phyloP scores from a whole-genome alignment of 1,139 yeast genomes.

The Lizanozyma gosingica region DNA sequence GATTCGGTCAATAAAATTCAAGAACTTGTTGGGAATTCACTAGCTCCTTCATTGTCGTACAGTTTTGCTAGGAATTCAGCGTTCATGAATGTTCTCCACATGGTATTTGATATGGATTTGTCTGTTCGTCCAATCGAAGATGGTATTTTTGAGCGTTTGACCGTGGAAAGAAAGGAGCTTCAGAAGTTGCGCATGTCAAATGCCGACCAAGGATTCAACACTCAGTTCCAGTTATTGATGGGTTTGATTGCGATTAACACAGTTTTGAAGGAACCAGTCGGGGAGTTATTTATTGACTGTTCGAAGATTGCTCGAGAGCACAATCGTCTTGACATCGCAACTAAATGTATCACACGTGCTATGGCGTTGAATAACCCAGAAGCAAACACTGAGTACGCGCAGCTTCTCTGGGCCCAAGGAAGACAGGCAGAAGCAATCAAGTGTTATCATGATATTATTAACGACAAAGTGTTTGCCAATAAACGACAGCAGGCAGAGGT shows the following conservation, averaged over 20 bases:
- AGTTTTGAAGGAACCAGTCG: conserved; percentile 30
- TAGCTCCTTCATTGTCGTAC: conserved; percentile 54
- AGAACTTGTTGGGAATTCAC: conserved; percentile 46
- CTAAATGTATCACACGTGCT: conserved; percentile 65
- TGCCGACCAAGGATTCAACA: conserved; percentile 53
- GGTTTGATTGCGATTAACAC: conserved; percentile 22
- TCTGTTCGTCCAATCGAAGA: conserved; percentile 13
- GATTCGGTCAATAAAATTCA: conserved; percentile 44
- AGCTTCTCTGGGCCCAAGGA: conserved; percentile 84
- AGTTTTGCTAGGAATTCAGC: conserved; percentile 53
- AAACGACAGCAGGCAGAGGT: conserved; percentile 33
- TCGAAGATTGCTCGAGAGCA: conserved; percentile 64
- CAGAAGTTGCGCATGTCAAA: conserved; percentile 34
- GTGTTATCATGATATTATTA: conserved; percentile 39
- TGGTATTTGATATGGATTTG: conserved; percentile 51
- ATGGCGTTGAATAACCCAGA: conserved; percentile 36
- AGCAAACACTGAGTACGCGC: conserved; percentile 75
- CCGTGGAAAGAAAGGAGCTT: conserved; percentile 14
- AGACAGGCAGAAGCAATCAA: conserved; percentile 82
- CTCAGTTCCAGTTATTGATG: conserved; percentile 51
- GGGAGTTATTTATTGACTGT: conserved; percentile 47
- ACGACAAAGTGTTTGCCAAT: conserved; percentile 8
- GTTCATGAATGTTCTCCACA: conserved; percentile 58
- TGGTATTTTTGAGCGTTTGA: conserved; percentile 6
- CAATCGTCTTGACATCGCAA: conserved; percentile 64